Evolutionary conservation across 2,329 filamentous ascomycete species (phyloP), one percentile per base, ranked within the genome.

Genomic region (Colletotrichum spinosum): DNA sequence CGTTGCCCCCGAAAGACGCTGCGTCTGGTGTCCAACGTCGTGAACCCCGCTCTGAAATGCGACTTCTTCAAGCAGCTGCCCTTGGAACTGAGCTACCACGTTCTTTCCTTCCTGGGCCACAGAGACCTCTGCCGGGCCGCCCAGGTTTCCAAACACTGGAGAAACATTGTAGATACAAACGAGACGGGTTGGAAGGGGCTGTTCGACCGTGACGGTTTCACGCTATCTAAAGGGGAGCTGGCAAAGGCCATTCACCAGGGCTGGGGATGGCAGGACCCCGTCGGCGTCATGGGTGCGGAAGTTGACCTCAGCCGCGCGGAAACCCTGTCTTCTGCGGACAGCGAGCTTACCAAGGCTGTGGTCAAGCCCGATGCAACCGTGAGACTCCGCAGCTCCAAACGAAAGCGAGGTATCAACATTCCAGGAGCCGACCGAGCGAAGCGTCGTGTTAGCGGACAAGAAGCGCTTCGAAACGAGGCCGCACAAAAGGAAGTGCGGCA

Each of bases 251-350:
- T 98, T 60, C 83, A 84, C 46, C 93, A 98, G 80, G 96, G 96
- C 12, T 99, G 96, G 96, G 96, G 94, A 12, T 99, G 96, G 94
- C 96, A 99, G 75, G 93, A 95, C 74, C 93, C 94, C 0, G 86
- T 88, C 60, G 92, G 91, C 0, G 78, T 84, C 4, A 87, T 92
- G 57, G 93, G 92, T 33, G 93, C 86, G 60, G 96, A 99, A 77
- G 86, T 88, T 63, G 94, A 99, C 74, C 78, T 97, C 53, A 93
- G 92, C 76, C 78, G 83, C 68, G 81, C 83, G 49, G 84, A 75
- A 67, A 82, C 79, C 55, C 76, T 88, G 56, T 84, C 83, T 5
- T 84, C 83, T 5, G 82, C 83, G 6, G 86, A 89, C 68, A 78
- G 80, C 3, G 85, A 88, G 59, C 76, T 85, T 15, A 79, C 82